These are phyloP conservation scores for Fragilaria crotonensis DNA, from an alignment of 108 stramenopile species.

Conservation along the genomic window DNA sequence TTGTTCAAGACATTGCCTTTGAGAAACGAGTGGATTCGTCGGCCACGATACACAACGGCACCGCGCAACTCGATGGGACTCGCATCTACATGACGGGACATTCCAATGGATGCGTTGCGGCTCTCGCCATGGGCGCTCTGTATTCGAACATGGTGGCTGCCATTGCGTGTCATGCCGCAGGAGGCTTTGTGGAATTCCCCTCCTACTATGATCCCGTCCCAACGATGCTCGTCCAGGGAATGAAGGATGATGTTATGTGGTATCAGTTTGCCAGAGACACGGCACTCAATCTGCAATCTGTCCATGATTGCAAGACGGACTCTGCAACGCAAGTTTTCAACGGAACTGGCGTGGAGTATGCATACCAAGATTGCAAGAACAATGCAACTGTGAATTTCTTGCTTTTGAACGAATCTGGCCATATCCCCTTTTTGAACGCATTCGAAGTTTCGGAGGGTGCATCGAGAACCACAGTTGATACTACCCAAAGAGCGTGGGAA, in stretches of 20 bases:
- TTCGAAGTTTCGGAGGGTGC: neutral
- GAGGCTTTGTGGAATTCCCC: conserved; percentile 4
- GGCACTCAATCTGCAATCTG: neutral
- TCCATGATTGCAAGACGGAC: neutral
- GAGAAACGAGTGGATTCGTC: neutral
- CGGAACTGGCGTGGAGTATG: neutral
- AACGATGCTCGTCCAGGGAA: conserved; percentile 11
- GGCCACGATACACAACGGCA: too few species aligned
- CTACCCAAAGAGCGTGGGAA: conserved; percentile 23
- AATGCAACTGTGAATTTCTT: conserved; percentile 13
- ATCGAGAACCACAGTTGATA: conserved; percentile 9
- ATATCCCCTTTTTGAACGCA: conserved; percentile 6
- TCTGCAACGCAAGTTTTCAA: neutral
- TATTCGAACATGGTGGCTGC: conserved; percentile 24
- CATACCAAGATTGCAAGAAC: conserved; percentile 10
- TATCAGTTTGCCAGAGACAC: neutral
- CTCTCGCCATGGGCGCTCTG: conserved; percentile 15
- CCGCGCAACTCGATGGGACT: conserved; percentile 9
- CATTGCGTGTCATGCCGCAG: conserved; percentile 20
- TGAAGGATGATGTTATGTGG: conserved; percentile 5
- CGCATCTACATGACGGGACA: conserved; percentile 32
- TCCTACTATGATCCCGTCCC: conserved; percentile 9
- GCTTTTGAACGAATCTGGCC: conserved; percentile 8
- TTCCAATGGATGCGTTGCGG: conserved; percentile 24
- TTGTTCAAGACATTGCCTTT: neutral